phyloP scores from a whole-genome alignment of 129 eudicot genomes.

The Apium graveolens region DNA sequence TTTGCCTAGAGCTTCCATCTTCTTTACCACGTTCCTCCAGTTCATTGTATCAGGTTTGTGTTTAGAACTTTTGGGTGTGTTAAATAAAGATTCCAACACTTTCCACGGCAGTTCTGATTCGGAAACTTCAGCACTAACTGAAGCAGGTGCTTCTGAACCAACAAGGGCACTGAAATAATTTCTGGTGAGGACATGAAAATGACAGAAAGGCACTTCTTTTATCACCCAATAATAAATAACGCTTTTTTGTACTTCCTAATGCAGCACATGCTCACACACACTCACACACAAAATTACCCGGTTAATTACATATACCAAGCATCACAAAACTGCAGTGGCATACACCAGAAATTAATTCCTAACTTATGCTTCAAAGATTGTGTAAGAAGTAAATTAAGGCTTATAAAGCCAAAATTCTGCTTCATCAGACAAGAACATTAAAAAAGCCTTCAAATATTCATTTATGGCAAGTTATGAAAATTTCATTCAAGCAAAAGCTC shows the following conservation, averaged over 20 bases:
- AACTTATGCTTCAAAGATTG: neutral
- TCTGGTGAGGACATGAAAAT: conserved; percentile 31
- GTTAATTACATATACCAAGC: neutral
- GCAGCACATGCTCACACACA: neutral
- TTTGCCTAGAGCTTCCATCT: conserved; percentile 66
- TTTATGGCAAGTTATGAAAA: neutral
- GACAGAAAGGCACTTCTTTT: neutral
- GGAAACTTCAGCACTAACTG: conserved; percentile 24
- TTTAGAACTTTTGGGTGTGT: conserved; percentile 61
- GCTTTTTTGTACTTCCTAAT: neutral
- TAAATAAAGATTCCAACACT: conserved; percentile 74
- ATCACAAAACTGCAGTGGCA: neutral
- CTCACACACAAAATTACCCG: too few species aligned
- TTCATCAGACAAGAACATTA: neutral
- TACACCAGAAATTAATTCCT: neutral
- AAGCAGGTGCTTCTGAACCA: conserved; percentile 25
- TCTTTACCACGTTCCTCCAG: conserved; percentile 85
- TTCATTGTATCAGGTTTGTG: conserved; percentile 71
- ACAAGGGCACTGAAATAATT: conserved; percentile 38
- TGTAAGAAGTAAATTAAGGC: neutral
- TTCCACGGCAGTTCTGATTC: conserved; percentile 56
- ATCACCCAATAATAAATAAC: neutral
- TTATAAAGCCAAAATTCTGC: neutral
- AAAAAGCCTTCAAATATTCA: neutral
- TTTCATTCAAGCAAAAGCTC: neutral